Evolutionary conservation across 108 stramenopile species (phyloP), one percentile per base, ranked within the genome.

Genomic region (Skeletonema tropicum): DNA sequence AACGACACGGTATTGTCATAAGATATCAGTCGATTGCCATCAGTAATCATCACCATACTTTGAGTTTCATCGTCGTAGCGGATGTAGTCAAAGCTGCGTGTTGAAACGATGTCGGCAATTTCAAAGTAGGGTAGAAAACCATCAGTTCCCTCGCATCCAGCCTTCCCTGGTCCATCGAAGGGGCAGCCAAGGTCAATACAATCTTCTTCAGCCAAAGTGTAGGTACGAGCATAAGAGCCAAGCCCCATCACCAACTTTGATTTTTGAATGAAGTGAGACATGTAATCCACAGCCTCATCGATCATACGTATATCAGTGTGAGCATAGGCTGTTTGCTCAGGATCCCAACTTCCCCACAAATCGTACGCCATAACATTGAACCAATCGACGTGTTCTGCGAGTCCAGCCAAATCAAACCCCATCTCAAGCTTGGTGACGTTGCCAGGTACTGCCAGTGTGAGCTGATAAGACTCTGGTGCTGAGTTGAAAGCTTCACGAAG

Each of bases 231-330:
- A 60, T 83, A 83, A 9, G 77, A 66, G 14, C 73, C 83, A 12
- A 83, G 74, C 38, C 83, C 83, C 42, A 83, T 61, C 23, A 83
- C 83, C 19, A 83, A 58, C 45, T 83, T 74, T 4, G 73, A 75
- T 61, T 73, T 75, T 60, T 79, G 78, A 19, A 79, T 48, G 35
- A 80, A 79, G 48, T 79, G 77, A 10, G 73, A 26, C 61, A 83
- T 75, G 68, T 83, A 83, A 15, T 83, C 68, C n/a, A 83, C 68
- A 21, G 77, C 69, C 25, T 79, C 74, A 48, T 79, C 67, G 57
- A 83, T 83, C 74, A 83, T 75, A 4, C 74, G 73, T 19, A 83
- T 79, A 57, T 83, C 83, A 13, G 83, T 83, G 62, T 83, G 83
- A 55, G 83, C 74, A 29, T 71, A 57, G 9, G 74, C 68, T 52